phyloP scores from a whole-genome alignment of 2,329 filamentous ascomycete species.

The Aureobasidium sp. region DNA sequence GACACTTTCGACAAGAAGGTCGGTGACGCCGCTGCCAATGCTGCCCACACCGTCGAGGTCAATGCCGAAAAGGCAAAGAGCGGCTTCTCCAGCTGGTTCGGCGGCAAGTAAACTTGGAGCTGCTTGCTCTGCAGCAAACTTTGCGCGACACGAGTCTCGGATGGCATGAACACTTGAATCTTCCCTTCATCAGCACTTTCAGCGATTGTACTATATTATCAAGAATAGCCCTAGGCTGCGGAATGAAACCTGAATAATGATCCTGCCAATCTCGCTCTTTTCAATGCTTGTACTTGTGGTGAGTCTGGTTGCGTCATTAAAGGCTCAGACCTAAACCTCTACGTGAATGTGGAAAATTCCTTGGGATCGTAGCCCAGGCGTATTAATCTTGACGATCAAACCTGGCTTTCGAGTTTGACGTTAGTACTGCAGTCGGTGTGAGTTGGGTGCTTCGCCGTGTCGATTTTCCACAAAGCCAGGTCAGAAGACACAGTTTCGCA shows the following conservation, averaged over 20 bases:
- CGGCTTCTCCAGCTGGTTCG: constrained; percentile 77
- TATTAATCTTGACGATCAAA: too few species aligned
- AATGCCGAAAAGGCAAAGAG: constrained; percentile 74
- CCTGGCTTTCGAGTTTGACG: too few species aligned
- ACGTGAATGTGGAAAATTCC: too few species aligned
- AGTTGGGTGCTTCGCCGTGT: too few species aligned
- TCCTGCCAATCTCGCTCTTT: background rate
- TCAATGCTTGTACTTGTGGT: background rate
- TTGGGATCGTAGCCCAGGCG: too few species aligned
- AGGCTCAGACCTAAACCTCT: too few species aligned
- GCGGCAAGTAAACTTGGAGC: constrained; percentile 26
- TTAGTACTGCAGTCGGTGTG: too few species aligned
- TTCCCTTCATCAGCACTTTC: constrained; percentile 9
- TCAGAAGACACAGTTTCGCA: too few species aligned
- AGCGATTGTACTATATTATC: constrained; percentile 6
- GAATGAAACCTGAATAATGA: background rate
- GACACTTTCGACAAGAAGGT: constrained; percentile 78
- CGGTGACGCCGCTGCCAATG: constrained; percentile 26
- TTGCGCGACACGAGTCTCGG: background rate
- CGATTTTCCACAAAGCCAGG: too few species aligned
- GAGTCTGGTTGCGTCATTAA: background rate
- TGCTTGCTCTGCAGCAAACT: too few species aligned
- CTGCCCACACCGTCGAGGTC: constrained; percentile 37
- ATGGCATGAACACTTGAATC: constrained; percentile 1
- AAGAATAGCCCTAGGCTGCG: background rate